Percentiles rank a stretch among this genome's conserved stretches.
phyloP scores from a whole-genome alignment of 1,139 yeast genomes.

The Debaryomycetaceae sp. region DNA sequence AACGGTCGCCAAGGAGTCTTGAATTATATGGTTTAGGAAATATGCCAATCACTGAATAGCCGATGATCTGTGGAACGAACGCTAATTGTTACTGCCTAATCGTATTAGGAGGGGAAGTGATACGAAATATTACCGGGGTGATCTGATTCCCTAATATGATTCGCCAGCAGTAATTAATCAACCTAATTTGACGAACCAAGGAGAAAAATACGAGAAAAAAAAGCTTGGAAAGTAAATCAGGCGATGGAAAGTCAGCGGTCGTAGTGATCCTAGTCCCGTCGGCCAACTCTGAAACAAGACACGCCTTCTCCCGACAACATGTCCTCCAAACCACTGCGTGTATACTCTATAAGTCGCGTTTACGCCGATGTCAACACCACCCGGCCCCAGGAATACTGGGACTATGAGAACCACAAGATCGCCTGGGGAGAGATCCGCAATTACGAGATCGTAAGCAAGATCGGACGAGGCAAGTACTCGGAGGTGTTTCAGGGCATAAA shows the following conservation, averaged over 20 bases:
- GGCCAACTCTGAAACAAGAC: neutral
- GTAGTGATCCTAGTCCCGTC: no score
- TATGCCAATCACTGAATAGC: no score
- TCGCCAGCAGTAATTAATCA: no score
- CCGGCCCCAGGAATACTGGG: conserved; percentile 88
- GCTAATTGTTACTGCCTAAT: no score
- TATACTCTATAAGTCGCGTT: conserved; percentile 71
- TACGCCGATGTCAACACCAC: conserved; percentile 76
- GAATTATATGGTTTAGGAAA: no score
- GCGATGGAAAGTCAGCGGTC: neutral
- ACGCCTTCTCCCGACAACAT: no score
- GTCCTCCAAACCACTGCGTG: conserved; percentile 16
- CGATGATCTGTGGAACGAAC: no score
- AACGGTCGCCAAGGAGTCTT: no score
- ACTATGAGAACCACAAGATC: conserved; percentile 65
- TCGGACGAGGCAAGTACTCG: conserved; percentile 95
- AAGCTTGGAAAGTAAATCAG: neutral
- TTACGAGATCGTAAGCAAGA: conserved; percentile 84
- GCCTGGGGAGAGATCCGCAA: conserved; percentile 66
- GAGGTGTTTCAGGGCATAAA: conserved; percentile 80
- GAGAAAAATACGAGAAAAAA: neutral
- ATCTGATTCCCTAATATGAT: no score
- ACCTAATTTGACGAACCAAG: no score
- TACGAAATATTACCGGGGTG: no score
- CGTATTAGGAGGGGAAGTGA: no score